A percentile compares a stretch with the other conserved stretches of the same genome.
phyloP scores from a whole-genome alignment of 768 basidiomycete species.

The Suillus lakei region DNA sequence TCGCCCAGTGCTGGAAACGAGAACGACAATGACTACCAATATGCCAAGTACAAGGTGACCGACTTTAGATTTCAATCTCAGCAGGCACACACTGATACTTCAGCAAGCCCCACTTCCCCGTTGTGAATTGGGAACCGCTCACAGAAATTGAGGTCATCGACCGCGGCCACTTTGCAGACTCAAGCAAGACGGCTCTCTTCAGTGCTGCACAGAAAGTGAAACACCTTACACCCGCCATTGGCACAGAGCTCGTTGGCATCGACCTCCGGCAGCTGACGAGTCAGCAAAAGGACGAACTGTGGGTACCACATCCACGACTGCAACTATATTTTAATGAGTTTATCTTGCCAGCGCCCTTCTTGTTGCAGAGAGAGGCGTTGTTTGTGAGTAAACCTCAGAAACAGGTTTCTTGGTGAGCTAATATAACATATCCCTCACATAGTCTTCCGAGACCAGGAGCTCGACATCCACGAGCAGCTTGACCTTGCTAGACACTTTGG shows the following conservation, averaged over 20 bases:
- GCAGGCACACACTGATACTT: constrained; percentile 4
- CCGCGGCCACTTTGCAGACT: constrained; percentile 70
- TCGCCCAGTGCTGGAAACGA: constrained; percentile 60
- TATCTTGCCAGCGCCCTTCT: constrained; percentile 59
- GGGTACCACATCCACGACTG: constrained; percentile 24
- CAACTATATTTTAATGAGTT: constrained; percentile 15
- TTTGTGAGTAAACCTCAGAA: constrained; percentile 55
- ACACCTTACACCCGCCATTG: constrained; percentile 73
- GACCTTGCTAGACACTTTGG: constrained; percentile 76
- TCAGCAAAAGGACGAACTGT: constrained; percentile 82
- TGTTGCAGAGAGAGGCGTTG: constrained; percentile 76
- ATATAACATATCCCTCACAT: neutral
- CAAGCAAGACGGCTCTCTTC: constrained; percentile 67
- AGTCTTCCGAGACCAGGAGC: constrained; percentile 81
- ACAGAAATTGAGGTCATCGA: constrained; percentile 62
- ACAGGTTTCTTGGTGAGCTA: neutral
- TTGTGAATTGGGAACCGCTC: constrained; percentile 68
- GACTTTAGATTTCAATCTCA: neutral
- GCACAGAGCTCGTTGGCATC: constrained; percentile 74
- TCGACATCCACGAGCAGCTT: constrained; percentile 70
- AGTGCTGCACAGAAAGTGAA: constrained; percentile 68
- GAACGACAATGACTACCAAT: constrained; percentile 55
- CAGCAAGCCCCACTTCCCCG: constrained; percentile 65
- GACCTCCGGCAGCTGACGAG: constrained; percentile 72
- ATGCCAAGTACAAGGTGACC: constrained; percentile 62